Conservation (phyloP, 2,329 filamentous ascomycete species). For the Massarina eburnea region DNA sequence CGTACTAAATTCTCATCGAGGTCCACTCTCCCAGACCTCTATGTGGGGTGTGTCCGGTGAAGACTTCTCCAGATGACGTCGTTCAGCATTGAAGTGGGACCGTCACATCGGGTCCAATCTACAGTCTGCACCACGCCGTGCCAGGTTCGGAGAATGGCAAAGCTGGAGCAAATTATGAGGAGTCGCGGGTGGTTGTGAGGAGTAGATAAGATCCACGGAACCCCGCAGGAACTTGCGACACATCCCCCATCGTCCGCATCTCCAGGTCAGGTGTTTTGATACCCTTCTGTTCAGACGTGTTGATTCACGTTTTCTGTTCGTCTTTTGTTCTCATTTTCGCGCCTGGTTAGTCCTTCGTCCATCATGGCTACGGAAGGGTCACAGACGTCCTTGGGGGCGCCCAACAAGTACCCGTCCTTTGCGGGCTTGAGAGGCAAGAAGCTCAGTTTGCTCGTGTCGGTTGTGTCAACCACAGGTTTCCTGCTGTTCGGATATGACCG, state of each 20-base stretch:
- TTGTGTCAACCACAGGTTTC: slow-evolving; percentile 35
- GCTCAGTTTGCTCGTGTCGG: slow-evolving; percentile 29
- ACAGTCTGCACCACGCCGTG: slow-evolving; percentile 10
- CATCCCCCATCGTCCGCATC: neutral
- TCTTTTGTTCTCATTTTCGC: neutral
- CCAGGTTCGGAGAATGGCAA: slow-evolving; percentile 3
- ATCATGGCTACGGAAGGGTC: slow-evolving; percentile 6
- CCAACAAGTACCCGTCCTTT: slow-evolving; percentile 24
- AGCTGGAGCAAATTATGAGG: slow-evolving; percentile 1
- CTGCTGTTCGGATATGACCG: slow-evolving; percentile 37
- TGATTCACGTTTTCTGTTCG: neutral
- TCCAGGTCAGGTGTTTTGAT: neutral
- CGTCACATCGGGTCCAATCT: slow-evolving; percentile 12
- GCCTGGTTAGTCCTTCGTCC: slow-evolving; percentile 1
- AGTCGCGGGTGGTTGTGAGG: neutral
- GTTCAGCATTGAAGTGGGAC: slow-evolving; percentile 8
- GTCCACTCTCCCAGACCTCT: slow-evolving; percentile 11
- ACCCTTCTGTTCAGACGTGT: neutral
- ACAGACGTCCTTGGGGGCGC: slow-evolving; percentile 2
- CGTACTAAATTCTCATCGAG: slow-evolving; percentile 12
- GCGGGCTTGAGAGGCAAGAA: slow-evolving; percentile 31
- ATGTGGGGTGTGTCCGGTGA: slow-evolving; percentile 12
- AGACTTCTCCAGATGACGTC: slow-evolving; percentile 17
- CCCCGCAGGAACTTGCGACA: slow-evolving; percentile 6
- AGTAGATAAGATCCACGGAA: slow-evolving; percentile 16